Conservation (phyloP, 495 filamentous ascomycete genomes). For the Rostrohypoxylon terebratum region DNA sequence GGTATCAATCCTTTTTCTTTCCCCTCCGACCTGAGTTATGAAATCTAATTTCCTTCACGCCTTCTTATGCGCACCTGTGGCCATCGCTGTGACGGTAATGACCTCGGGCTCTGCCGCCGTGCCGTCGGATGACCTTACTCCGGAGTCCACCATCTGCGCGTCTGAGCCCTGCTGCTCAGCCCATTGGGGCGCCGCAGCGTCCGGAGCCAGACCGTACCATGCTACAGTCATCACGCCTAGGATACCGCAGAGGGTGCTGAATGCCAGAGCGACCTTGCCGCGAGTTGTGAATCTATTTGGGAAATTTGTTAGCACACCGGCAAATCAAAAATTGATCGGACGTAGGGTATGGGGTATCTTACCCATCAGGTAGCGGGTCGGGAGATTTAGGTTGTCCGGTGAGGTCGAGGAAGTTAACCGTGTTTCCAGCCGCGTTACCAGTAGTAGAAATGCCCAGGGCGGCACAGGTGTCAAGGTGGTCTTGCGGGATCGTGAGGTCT, state of each 20-base stretch:
- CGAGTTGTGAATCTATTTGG: slow-evolving; percentile 74
- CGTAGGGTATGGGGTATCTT: slow-evolving; percentile 29
- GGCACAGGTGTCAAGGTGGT: slow-evolving; percentile 73
- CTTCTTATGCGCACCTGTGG: slow-evolving; percentile 22
- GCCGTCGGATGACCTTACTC: slow-evolving; percentile 21
- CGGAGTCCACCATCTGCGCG: neutral
- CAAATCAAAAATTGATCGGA: neutral
- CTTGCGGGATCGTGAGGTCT: slow-evolving; percentile 68
- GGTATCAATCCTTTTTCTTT: neutral
- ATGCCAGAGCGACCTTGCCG: slow-evolving; percentile 79
- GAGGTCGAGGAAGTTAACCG: slow-evolving; percentile 71
- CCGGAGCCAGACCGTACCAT: slow-evolving; percentile 70
- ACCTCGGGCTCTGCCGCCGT: slow-evolving; percentile 28
- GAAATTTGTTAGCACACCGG: neutral
- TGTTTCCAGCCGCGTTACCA: slow-evolving; percentile 85
- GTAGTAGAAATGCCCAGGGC: slow-evolving; percentile 57
- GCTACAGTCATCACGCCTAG: slow-evolving; percentile 75
- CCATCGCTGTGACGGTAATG: slow-evolving; percentile 17
- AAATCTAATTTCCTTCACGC: neutral
- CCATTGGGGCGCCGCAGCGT: slow-evolving; percentile 25
- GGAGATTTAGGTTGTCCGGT: slow-evolving; percentile 69
- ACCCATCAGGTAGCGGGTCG: slow-evolving; percentile 70
- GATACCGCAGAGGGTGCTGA: slow-evolving; percentile 76
- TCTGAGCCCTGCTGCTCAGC: slow-evolving; percentile 9
- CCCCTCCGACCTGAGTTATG: too few relatives aligned